Evolutionary conservation across 2,329 filamentous ascomycete genomes (phyloP).

Genomic region (Stachybotrys echinatus): DNA sequence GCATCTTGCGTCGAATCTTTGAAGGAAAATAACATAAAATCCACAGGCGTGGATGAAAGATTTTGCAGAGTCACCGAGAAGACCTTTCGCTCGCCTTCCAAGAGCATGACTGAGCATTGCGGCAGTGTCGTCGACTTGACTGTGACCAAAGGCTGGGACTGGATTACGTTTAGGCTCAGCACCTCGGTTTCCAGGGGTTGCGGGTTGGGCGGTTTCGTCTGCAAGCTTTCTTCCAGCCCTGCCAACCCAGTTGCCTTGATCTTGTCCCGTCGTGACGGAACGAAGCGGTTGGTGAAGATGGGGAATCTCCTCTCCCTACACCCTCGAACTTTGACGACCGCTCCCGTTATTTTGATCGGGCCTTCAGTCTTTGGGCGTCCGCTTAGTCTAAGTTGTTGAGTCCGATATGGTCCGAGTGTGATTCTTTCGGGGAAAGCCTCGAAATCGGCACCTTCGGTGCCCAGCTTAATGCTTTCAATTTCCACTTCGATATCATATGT

Average conservation of each 20-base stretch:
- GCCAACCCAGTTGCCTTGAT: slow-evolving; percentile 69
- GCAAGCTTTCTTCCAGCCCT: slow-evolving; percentile 44
- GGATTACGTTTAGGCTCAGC: slow-evolving; percentile 69
- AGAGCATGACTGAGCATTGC: slow-evolving; percentile 83
- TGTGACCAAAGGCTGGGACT: slow-evolving; percentile 69
- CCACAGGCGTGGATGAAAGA: slow-evolving; percentile 67
- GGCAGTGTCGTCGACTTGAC: slow-evolving; percentile 73
- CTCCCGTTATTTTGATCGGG: slow-evolving; percentile 68
- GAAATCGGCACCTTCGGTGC: slow-evolving; percentile 69
- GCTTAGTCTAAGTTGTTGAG: slow-evolving; percentile 69
- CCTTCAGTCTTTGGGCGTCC: slow-evolving; percentile 66
- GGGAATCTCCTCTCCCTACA: slow-evolving; percentile 81
- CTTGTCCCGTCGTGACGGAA: slow-evolving; percentile 62
- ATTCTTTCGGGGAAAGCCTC: slow-evolving; percentile 60
- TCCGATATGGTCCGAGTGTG: slow-evolving; percentile 73
- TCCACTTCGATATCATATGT: slow-evolving; percentile 91
- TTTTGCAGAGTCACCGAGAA: slow-evolving; percentile 83
- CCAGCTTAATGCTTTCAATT: slow-evolving; percentile 73
- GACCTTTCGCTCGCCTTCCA: slow-evolving; percentile 78
- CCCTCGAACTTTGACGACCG: slow-evolving; percentile 71
- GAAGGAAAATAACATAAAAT: slow-evolving; percentile 83
- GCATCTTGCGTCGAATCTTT: slow-evolving; percentile 80
- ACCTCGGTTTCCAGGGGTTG: slow-evolving; percentile 40
- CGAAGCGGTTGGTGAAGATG: slow-evolving; percentile 75
- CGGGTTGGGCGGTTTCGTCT: slow-evolving; percentile 29